Conservation (phyloP, 108 stramenopile species). For the Craspedostauros australis region DNA sequence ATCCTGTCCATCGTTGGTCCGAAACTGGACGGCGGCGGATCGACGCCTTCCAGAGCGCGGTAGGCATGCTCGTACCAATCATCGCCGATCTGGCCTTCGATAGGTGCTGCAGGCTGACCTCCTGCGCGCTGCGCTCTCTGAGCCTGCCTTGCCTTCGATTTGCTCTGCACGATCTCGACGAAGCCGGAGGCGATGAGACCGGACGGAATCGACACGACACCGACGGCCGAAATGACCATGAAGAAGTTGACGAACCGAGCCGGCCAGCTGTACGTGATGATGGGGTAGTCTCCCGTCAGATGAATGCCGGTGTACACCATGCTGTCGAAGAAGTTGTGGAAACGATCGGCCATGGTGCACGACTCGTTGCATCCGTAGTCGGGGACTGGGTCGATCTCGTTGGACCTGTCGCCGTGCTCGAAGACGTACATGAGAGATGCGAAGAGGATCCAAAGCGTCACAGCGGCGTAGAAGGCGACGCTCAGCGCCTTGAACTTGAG, state of each 20-base stretch:
- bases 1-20: constrained; percentile 54
- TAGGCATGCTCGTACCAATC: constrained; percentile 77
- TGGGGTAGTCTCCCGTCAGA: constrained; percentile 51
- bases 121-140: not conserved
- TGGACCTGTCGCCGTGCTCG: constrained; percentile 61
- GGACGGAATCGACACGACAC: constrained; percentile 83
- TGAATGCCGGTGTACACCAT: constrained; percentile 57
- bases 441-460: constrained; percentile 80
- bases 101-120: constrained; percentile 2
- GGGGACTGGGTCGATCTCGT: constrained; percentile 66
- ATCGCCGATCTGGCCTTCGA: constrained; percentile 47
- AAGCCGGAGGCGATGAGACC: constrained; percentile 86
- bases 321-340: constrained; percentile 58
- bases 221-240: constrained; percentile 85
- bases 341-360: constrained; percentile 70
- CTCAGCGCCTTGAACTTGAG: constrained; percentile 57
- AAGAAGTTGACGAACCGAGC: constrained; percentile 68
- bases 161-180: constrained; percentile 79
- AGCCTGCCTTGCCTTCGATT: constrained; percentile 32
- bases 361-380: constrained; percentile 56
- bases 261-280: constrained; percentile 56
- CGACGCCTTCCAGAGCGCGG: constrained; percentile 36
- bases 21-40: constrained; percentile 48
- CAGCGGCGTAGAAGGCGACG: constrained; percentile 66
- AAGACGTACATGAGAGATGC: constrained; percentile 68